phyloP scores from a whole-genome alignment of 306 rosid genomes.

The Cucumis melo region DNA sequence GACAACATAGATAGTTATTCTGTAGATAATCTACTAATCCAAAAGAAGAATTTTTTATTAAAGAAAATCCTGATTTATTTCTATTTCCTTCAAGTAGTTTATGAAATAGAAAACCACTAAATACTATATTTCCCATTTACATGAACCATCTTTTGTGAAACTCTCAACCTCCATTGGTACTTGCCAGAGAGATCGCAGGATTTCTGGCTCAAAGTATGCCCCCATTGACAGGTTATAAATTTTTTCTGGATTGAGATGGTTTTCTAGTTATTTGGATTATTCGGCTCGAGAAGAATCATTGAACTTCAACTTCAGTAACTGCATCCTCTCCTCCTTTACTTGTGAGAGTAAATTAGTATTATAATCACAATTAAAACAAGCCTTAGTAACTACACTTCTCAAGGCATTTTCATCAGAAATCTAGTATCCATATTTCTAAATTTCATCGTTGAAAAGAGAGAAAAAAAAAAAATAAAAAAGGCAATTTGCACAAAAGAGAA shows the following conservation, averaged over 20 bases:
- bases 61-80: too few relatives aligned
- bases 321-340: neutral
- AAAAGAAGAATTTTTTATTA: neutral
- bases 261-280: neutral
- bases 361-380: neutral
- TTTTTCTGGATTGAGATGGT: neutral
- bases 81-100: neutral
- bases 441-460: neutral
- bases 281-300: too few relatives aligned
- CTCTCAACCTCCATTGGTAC: neutral
- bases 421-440: neutral
- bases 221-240: neutral
- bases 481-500: neutral
- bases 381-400: too few relatives aligned
- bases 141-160: neutral
- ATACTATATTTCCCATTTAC: neutral
- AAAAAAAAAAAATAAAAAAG: neutral
- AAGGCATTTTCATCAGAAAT: too few relatives aligned
- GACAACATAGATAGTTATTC: neutral
- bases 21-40: neutral
- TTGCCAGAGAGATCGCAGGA: neutral
- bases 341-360: neutral
- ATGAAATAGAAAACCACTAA: neutral
- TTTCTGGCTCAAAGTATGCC: neutral
- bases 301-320: neutral